Base-by-base conservation (phyloP, 108 stramenopile species). In the Pseudonitzschia multiseries region DNA sequence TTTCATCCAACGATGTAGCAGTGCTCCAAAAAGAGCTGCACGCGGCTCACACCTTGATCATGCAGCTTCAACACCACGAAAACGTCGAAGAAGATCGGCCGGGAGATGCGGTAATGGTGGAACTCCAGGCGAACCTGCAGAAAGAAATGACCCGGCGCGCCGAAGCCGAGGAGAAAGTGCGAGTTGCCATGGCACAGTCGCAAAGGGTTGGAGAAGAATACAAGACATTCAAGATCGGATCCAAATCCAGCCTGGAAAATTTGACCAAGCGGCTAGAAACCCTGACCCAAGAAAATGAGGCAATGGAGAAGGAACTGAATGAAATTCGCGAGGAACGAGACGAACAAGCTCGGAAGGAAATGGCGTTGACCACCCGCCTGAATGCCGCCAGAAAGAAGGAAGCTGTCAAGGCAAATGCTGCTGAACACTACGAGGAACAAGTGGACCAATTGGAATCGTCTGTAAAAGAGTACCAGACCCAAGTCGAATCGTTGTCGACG, bases 331-430 rank as follows among this genome's bases (percentile, higher is more conserved):
- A 88, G 63, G 81, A 81, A 41, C 77, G 81, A 10, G 87, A 90
- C 24, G 88, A 93, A 68, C 87, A 87, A 21, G 84, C 83, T 41
- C 78, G 87, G 60, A 87, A 80, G 69, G 87, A 86, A 69, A 79
- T 77, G 41, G 73, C 89, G 9, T 59, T 90, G 57, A 86, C 89
- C 0, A 90, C 83, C 56, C 73, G 85, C 42, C 67, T 93, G 56
- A 90, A 93, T 75, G 88, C 77, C 15, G 88, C 87, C 9, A 90
- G 88, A 71, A 93, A 90, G 68, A 84, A 89, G 67, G 89, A 89
- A 69, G 86, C 88, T 15, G 85, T 69, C 46, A 90, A 86, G 70
- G 72, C 85, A 33, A 78, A 82, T 65, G 65, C 68, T 5, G 89
- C 88, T 0, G 88, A 88, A 52, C 74, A 79, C 54, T 77, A 86